phyloP scores from a whole-genome alignment of 2,329 filamentous ascomycete species.

The Phialophora expanda region DNA sequence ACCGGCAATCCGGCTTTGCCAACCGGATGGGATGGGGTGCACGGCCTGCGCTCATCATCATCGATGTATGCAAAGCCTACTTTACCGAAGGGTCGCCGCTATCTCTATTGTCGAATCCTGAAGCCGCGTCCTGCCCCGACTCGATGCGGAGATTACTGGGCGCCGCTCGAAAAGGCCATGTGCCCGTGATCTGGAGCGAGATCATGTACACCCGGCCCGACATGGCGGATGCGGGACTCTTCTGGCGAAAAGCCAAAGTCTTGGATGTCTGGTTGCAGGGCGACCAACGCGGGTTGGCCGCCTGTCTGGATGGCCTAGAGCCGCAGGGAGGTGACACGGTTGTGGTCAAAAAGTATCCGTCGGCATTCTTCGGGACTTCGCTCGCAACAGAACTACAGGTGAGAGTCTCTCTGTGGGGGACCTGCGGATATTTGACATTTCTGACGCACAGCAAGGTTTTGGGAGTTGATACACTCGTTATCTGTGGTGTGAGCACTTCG shows the following conservation, averaged over 20 bases:
- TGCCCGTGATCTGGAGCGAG: slow-evolving; percentile 53
- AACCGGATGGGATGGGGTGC: slow-evolving; percentile 53
- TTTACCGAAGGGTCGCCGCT: slow-evolving; percentile 52
- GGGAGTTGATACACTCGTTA: slow-evolving; percentile 41
- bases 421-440: no score
- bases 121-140: slow-evolving; percentile 45
- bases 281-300: slow-evolving; percentile 48
- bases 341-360: slow-evolving; percentile 53
- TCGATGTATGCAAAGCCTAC: slow-evolving; percentile 57
- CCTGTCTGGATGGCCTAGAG: slow-evolving; percentile 49
- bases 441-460: slow-evolving; percentile 44
- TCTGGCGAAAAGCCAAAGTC: slow-evolving; percentile 52
- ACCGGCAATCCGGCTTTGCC: slow-evolving; percentile 44
- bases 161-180: slow-evolving; percentile 47
- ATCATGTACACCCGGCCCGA: slow-evolving; percentile 51
- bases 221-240: slow-evolving; percentile 55
- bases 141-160: slow-evolving; percentile 50
- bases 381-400: slow-evolving; percentile 50
- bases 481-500: slow-evolving; percentile 56
- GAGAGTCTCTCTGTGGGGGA: slow-evolving; percentile 22
- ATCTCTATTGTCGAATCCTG: slow-evolving; percentile 48
- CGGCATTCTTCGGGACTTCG: slow-evolving; percentile 55
- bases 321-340: slow-evolving; percentile 47
- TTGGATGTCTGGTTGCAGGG: slow-evolving; percentile 51
- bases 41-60: slow-evolving; percentile 51